phyloP scores from a whole-genome alignment of 768 basidiomycete genomes.

The Trametes punicea region DNA sequence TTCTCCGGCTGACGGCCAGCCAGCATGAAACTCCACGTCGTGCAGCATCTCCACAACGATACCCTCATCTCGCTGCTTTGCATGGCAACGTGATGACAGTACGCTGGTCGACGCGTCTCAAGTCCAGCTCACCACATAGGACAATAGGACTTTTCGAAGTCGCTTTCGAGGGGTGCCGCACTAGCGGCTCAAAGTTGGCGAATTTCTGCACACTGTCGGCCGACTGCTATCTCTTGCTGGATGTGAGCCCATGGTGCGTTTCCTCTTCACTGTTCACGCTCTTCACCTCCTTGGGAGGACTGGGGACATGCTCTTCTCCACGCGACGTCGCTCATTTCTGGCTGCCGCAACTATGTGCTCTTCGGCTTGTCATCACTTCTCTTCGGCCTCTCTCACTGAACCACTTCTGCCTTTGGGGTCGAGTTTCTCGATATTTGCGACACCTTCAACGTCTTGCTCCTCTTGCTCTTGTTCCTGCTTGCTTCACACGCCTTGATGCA shows the following conservation, averaged over 20 bases:
- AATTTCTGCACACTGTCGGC: not conserved
- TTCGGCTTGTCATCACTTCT: not conserved
- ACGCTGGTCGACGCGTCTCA: not conserved
- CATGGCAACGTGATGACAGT: not conserved
- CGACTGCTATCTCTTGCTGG: not conserved
- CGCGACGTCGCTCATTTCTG: not conserved
- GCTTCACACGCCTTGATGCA: conserved; percentile 6
- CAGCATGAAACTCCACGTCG: not conserved
- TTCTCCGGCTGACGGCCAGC: not conserved
- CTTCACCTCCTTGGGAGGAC: not conserved
- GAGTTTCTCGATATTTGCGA: not conserved
- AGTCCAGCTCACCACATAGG: conserved; percentile 1
- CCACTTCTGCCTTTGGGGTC: not conserved
- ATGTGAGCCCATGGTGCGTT: not conserved
- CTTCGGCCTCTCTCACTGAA: not conserved
- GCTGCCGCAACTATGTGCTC: not conserved
- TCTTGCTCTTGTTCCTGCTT: not conserved
- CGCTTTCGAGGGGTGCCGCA: not conserved
- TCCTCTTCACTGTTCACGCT: not conserved
- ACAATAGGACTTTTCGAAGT: not conserved
- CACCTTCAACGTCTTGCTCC: not conserved
- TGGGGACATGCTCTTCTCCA: not conserved
- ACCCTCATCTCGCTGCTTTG: conserved; percentile 2
- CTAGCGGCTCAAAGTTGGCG: conserved; percentile 3
- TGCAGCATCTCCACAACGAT: not conserved